Evolutionary conservation across 75 land plant genomes (phyloP).

Genomic region (Cupressus sempervirens): DNA sequence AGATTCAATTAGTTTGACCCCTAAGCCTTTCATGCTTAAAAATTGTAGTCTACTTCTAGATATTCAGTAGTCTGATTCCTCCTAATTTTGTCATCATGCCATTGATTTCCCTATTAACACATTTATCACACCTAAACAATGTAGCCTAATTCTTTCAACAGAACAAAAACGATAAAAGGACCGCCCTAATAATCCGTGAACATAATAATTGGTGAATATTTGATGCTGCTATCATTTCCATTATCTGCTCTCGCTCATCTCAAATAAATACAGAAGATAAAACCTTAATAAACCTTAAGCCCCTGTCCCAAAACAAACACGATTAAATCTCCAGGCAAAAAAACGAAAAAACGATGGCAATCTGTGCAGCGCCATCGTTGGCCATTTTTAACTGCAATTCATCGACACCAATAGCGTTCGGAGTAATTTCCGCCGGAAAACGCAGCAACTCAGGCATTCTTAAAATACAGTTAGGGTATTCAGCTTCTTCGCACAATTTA

Average conservation of each 20-base stretch:
- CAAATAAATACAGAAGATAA: not conserved
- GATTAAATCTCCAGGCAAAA: not conserved
- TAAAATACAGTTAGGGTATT: not conserved
- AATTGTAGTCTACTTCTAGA: too few species aligned
- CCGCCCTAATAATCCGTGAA: not conserved
- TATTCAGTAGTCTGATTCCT: too few species aligned
- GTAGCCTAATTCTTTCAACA: too few species aligned
- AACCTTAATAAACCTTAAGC: not conserved
- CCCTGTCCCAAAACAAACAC: not conserved
- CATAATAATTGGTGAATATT: not conserved
- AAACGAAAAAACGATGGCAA: conserved; percentile 2
- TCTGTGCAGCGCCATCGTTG: conserved; percentile 5
- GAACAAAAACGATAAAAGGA: not conserved
- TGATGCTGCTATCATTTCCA: not conserved
- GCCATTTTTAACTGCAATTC: not conserved
- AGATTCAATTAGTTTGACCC: too few species aligned
- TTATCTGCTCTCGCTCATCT: not conserved
- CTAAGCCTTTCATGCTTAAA: too few species aligned
- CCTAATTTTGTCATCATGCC: too few species aligned
- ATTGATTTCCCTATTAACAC: too few species aligned
- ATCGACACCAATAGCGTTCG: not conserved
- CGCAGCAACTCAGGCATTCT: not conserved
- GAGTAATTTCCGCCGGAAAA: not conserved
- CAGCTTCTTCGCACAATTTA: not conserved
- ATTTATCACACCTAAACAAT: too few species aligned